Conservation (phyloP, 2,329 filamentous ascomycete species). For the Colletotrichum limetticola region DNA sequence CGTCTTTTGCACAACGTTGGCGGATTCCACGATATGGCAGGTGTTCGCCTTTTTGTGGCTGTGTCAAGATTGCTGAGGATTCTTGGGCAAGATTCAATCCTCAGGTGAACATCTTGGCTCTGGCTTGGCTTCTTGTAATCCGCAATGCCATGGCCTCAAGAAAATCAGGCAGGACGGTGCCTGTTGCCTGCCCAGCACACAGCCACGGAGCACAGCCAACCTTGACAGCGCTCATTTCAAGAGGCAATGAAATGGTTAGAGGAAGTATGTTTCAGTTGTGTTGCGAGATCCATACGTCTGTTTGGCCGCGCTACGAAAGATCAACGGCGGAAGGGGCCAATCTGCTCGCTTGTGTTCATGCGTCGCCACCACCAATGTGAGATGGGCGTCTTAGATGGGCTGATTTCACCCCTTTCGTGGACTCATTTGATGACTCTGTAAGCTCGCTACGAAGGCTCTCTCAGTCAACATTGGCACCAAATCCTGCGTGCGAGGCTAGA, state of each 20-base stretch:
- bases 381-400: background rate
- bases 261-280: background rate
- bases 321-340: background rate
- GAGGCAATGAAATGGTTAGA: background rate
- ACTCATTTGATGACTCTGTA: background rate
- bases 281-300: background rate
- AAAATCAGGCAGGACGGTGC: background rate
- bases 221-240: background rate
- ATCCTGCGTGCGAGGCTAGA: background rate
- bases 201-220: conserved; percentile 12
- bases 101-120: conserved; percentile 17
- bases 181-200: conserved; percentile 26
- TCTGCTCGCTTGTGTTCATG: background rate
- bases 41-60: background rate
- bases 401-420: background rate
- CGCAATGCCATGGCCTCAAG: background rate
- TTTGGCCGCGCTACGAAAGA: background rate
- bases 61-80: background rate
- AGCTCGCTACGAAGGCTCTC: background rate
- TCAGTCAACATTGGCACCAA: background rate
- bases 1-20: background rate
- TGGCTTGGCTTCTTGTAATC: conserved; percentile 15
- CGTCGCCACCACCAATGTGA: background rate
- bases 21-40: background rate
- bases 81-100: background rate